Conservation (phyloP, 306 rosid genomes). For the Medicago ruthenica region DNA sequence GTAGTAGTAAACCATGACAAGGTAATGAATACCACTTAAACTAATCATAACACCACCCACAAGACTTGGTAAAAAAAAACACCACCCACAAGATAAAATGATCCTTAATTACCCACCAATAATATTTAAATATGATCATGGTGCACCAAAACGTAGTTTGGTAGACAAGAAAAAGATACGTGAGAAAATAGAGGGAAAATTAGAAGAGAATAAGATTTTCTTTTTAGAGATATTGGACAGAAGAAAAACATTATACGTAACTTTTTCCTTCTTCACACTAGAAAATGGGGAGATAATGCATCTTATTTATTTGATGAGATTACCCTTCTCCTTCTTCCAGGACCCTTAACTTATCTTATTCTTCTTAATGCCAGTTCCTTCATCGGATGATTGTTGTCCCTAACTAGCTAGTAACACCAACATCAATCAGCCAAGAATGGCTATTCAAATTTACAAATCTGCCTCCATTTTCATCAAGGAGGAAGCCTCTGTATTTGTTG, state of each 20-base stretch:
- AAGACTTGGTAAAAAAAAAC: too few species aligned
- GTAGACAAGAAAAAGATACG: neutral
- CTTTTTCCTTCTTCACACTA: neutral
- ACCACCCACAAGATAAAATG: too few species aligned
- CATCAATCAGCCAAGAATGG: neutral
- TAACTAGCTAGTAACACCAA: neutral
- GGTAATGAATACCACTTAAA: too few species aligned
- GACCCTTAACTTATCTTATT: neutral
- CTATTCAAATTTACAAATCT: neutral
- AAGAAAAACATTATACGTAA: neutral
- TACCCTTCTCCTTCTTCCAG: conserved; percentile 1
- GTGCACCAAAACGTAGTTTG: neutral
- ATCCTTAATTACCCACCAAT: too few species aligned
- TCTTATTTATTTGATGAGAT: neutral
- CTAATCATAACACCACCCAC: too few species aligned
- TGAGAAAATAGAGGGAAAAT: neutral
- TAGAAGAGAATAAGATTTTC: neutral
- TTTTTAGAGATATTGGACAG: neutral
- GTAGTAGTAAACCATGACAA: neutral
- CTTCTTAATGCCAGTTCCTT: neutral
- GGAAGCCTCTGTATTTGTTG: neutral
- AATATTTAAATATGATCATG: neutral
- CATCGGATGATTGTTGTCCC: neutral
- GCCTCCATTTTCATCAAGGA: conserved; percentile 6
- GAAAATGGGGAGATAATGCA: neutral